A percentile compares a stretch with the other conserved stretches of the same genome.
Conservation (phyloP, 2,329 filamentous ascomycete genomes). For the Ophiostoma quercus region DNA sequence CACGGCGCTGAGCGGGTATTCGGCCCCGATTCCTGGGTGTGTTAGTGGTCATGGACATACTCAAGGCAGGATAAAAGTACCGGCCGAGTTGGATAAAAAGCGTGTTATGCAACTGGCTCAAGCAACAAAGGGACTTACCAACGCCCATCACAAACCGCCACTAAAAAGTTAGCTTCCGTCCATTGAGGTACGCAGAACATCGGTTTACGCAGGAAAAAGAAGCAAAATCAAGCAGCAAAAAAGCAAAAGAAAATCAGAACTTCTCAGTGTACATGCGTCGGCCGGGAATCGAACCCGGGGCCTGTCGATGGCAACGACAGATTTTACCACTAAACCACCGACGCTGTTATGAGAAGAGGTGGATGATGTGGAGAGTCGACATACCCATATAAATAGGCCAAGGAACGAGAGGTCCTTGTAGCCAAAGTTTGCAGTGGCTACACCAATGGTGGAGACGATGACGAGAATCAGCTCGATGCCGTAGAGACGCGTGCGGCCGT, state of each 20-base stretch:
- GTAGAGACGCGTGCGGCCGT: constrained; percentile 51
- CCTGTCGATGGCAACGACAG: constrained; percentile 18
- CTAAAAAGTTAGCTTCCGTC: constrained; percentile 27
- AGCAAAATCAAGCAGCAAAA: not conserved
- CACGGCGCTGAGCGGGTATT: constrained; percentile 62
- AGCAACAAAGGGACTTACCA: constrained; percentile 30
- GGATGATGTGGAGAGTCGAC: constrained; percentile 20
- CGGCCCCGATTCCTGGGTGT: constrained; percentile 55
- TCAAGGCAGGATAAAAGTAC: not conserved
- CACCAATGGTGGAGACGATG: constrained; percentile 53
- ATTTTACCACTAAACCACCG: constrained; percentile 14
- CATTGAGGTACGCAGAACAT: not conserved
- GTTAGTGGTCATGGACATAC: constrained; percentile 16
- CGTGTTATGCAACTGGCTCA: not conserved
- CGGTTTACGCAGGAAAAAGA: not conserved
- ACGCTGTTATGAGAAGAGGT: not conserved
- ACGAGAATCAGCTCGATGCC: constrained; percentile 54
- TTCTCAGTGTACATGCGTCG: not conserved
- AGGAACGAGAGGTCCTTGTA: constrained; percentile 48
- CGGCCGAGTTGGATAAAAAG: not conserved
- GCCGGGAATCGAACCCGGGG: constrained; percentile 19
- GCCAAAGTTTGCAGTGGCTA: constrained; percentile 48
- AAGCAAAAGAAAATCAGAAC: not conserved
- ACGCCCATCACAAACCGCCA: constrained; percentile 53
- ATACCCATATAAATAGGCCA: constrained; percentile 46